Conservation (phyloP, 2,329 filamentous ascomycete genomes). For the Xylariaceae sp. region DNA sequence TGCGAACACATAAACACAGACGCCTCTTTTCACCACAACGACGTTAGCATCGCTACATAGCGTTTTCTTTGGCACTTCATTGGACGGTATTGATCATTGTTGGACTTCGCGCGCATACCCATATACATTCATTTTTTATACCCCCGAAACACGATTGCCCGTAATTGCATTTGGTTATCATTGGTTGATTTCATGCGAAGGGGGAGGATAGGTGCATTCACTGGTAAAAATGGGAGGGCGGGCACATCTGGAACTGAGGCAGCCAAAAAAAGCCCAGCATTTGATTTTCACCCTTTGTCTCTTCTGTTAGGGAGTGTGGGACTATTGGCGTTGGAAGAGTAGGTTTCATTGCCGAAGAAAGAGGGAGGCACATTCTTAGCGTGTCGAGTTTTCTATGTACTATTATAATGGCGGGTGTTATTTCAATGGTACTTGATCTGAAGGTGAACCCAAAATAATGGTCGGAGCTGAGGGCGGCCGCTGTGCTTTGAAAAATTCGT, state of each 20-base stretch:
- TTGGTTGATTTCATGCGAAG: conserved; percentile 1
- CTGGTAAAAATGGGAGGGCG: not conserved
- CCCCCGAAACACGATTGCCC: conserved; percentile 20
- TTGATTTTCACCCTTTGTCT: not conserved
- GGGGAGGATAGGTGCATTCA: conserved; percentile 8
- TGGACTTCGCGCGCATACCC: conserved; percentile 1
- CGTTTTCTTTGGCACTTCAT: not conserved
- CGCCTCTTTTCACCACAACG: not conserved
- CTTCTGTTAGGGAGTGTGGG: not conserved
- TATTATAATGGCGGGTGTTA: too few species aligned
- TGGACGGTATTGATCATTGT: not conserved
- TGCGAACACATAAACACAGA: not conserved
- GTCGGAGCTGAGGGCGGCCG: too few species aligned
- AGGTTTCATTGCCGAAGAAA: too few species aligned
- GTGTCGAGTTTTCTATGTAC: too few species aligned
- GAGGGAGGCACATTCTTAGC: too few species aligned
- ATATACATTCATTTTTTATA: conserved; percentile 11
- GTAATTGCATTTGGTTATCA: conserved; percentile 15
- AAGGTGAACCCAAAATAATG: too few species aligned
- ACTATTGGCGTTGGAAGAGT: not conserved
- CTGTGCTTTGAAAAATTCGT: too few species aligned
- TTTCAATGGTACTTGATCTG: too few species aligned
- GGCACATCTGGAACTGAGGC: not conserved
- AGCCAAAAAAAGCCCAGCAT: not conserved
- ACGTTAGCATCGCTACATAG: not conserved